Percentiles rank a stretch among this genome's conserved stretches.
Conservation (phyloP, 2,329 filamentous ascomycete genomes). For the Colletotrichum caudatum region DNA sequence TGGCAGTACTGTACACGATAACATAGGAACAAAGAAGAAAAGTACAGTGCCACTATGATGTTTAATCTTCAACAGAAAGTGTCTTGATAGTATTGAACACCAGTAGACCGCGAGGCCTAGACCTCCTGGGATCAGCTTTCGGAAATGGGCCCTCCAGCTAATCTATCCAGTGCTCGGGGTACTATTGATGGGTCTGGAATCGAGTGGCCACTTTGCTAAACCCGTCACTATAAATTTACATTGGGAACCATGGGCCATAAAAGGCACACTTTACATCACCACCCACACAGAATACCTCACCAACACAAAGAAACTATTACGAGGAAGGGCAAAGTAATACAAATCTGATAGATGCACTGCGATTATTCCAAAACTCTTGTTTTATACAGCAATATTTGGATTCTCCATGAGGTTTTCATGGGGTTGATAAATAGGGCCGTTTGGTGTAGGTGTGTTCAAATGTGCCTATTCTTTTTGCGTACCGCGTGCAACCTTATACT, state of each 20-base stretch:
- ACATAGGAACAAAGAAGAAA: neutral
- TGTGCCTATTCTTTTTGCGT: too few species aligned
- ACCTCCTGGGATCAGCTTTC: neutral
- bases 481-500: neutral
- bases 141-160: too few species aligned
- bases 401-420: too few species aligned
- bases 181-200: neutral
- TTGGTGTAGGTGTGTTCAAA: too few species aligned
- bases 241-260: neutral
- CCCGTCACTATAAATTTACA: too few species aligned
- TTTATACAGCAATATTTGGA: too few species aligned
- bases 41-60: neutral
- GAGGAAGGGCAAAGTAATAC: too few species aligned
- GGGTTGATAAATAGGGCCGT: too few species aligned
- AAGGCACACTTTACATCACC: neutral
- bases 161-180: neutral
- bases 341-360: too few species aligned
- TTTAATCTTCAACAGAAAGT: neutral
- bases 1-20: neutral
- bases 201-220: neutral
- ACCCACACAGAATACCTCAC: neutral
- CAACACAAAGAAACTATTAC: too few species aligned
- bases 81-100: neutral
- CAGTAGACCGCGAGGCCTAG: neutral
- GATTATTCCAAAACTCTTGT: too few species aligned